phyloP scores from a whole-genome alignment of 2,329 filamentous ascomycete genomes.

The Sphaerulina vaccinii region DNA sequence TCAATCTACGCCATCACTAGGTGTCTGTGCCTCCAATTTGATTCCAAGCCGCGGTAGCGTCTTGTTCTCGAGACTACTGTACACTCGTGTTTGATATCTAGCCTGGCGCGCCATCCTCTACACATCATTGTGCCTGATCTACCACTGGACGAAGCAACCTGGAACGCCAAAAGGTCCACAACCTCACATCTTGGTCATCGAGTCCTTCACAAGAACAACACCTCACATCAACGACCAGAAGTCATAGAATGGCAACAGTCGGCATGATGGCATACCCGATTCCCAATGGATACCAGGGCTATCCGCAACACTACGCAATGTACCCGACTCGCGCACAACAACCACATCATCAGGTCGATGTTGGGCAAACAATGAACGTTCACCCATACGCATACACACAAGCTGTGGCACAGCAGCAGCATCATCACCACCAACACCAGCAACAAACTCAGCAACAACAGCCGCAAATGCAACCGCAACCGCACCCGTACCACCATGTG shows the following conservation, averaged over 20 bases:
- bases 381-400: slow-evolving; percentile 29
- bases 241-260: slow-evolving; percentile 32
- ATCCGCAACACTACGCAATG: slow-evolving; percentile 33
- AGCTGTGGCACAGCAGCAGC: slow-evolving; percentile 17
- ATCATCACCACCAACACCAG: slow-evolving; percentile 17
- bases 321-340: slow-evolving; percentile 29
- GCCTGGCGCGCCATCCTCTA: slow-evolving; percentile 9
- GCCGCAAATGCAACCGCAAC: slow-evolving; percentile 13
- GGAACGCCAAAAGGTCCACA: neutral
- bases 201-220: neutral
- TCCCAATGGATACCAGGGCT: slow-evolving; percentile 30
- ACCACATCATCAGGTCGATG: slow-evolving; percentile 18
- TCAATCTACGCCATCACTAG: slow-evolving; percentile 26
- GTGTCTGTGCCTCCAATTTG: slow-evolving; percentile 24
- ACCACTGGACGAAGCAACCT: neutral
- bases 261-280: slow-evolving; percentile 33
- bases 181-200: neutral
- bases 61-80: slow-evolving; percentile 8
- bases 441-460: slow-evolving; percentile 17
- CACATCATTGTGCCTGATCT: slow-evolving; percentile 9
- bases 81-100: slow-evolving; percentile 15
- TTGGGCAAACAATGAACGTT: slow-evolving; percentile 21
- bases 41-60: slow-evolving; percentile 11
- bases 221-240: neutral
- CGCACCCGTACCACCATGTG: slow-evolving; percentile 12